These are phyloP conservation scores for Samsoniella hepiali DNA, from an alignment of 2,329 filamentous ascomycete species.

Conservation along the genomic window DNA sequence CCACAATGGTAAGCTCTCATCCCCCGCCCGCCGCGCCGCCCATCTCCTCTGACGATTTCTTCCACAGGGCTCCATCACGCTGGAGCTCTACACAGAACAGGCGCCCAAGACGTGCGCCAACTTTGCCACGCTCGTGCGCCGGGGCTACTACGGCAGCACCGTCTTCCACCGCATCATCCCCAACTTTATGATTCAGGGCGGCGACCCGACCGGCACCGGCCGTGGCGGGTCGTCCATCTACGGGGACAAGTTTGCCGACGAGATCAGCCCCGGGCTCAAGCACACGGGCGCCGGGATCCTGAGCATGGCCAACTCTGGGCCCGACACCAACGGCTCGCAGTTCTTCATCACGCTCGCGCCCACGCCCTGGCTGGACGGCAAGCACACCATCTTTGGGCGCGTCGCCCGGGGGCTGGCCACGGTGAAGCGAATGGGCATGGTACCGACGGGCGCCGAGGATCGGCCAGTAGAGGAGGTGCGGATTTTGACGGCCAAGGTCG, in stretches of 20 bases:
- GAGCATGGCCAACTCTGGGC: slow-evolving; percentile 93
- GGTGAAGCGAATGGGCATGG: slow-evolving; percentile 83
- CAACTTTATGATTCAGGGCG: slow-evolving; percentile 94
- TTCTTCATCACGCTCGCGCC: slow-evolving; percentile 96
- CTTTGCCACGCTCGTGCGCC: slow-evolving; percentile 73
- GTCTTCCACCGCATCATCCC: slow-evolving; percentile 94
- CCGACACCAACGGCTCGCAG: slow-evolving; percentile 90
- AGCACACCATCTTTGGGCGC: slow-evolving; percentile 93
- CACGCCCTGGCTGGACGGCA: slow-evolving; percentile 93
- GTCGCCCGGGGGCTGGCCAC: slow-evolving; percentile 79
- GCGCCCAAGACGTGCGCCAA: slow-evolving; percentile 88
- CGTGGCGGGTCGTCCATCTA: slow-evolving; percentile 87
- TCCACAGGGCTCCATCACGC: slow-evolving; percentile 69
- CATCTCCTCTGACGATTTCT: not conserved
- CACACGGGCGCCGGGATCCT: slow-evolving; percentile 93
- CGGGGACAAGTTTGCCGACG: slow-evolving; percentile 90
- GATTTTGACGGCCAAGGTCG: slow-evolving; percentile 68
- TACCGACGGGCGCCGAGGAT: slow-evolving; percentile 80
- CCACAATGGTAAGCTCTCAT: slow-evolving; percentile 65
- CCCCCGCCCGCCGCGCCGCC: not conserved
- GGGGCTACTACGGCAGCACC: slow-evolving; percentile 84
- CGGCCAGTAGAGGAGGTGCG: slow-evolving; percentile 77
- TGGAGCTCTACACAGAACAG: slow-evolving; percentile 89
- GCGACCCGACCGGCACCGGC: slow-evolving; percentile 91
- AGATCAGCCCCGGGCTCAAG: slow-evolving; percentile 74